A percentile compares a stretch with the other conserved stretches of the same genome.
phyloP scores from a whole-genome alignment of 768 basidiomycete genomes.

The Termitomyces sp. region DNA sequence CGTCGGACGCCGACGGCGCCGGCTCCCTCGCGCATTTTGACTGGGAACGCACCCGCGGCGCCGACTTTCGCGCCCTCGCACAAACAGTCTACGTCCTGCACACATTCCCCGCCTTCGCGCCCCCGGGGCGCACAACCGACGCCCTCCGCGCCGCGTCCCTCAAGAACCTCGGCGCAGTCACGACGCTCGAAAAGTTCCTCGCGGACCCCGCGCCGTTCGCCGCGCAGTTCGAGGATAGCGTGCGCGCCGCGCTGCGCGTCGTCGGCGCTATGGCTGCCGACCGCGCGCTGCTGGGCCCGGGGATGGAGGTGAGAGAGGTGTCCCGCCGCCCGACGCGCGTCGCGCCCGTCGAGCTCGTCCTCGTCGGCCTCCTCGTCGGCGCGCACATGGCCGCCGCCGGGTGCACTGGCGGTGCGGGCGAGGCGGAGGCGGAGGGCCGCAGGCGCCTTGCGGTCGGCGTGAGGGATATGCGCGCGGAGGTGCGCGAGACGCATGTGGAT shows the following conservation, averaged over 20 bases:
- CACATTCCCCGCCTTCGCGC: conserved; percentile 23
- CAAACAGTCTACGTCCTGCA: conserved; percentile 49
- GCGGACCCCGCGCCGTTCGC: not conserved
- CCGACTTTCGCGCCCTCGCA: conserved; percentile 54
- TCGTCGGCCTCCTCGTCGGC: conserved; percentile 48
- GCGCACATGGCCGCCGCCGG: conserved; percentile 31
- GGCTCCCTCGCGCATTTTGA: conserved; percentile 34
- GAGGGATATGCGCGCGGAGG: conserved; percentile 41
- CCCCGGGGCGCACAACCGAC: conserved; percentile 17
- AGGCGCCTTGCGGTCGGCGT: conserved; percentile 5
- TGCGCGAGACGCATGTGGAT: conserved; percentile 54
- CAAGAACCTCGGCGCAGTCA: conserved; percentile 31
- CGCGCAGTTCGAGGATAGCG: not conserved
- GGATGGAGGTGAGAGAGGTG: conserved; percentile 26
- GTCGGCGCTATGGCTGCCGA: conserved; percentile 7
- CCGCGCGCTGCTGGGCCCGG: not conserved
- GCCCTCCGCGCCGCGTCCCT: conserved; percentile 33
- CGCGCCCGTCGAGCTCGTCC: conserved; percentile 66
- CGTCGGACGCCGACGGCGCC: conserved; percentile 31
- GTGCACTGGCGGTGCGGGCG: not conserved
- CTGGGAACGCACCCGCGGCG: conserved; percentile 45
- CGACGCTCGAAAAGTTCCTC: conserved; percentile 23
- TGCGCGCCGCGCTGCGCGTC: not conserved
- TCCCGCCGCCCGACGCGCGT: conserved; percentile 43
- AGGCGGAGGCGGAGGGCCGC: conserved; percentile 3